Evolutionary conservation across 2,329 filamentous ascomycete species (phyloP).

Genomic region (Clarireedia paspali): DNA sequence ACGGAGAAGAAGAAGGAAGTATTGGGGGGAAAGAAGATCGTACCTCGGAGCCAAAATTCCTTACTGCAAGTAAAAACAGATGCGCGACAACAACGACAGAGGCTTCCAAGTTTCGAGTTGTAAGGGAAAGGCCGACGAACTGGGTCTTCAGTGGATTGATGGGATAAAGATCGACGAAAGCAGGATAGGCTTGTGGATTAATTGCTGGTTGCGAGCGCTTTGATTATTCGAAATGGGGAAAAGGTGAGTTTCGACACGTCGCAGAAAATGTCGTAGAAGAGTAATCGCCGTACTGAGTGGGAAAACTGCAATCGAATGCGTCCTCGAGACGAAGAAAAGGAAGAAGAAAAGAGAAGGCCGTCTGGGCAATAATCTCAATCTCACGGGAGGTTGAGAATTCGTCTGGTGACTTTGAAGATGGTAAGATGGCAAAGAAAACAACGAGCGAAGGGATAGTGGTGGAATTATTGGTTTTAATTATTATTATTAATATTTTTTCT

Average conservation of each 20-base stretch:
- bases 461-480: too few species aligned
- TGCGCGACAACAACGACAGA: not conserved
- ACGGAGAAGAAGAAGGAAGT: not conserved
- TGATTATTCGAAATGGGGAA: constrained; percentile 1
- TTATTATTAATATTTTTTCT: too few species aligned
- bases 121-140: constrained; percentile 16
- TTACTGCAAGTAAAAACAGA: not conserved
- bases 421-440: too few species aligned
- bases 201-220: constrained; percentile 9
- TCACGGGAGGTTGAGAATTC: too few species aligned
- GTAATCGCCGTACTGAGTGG: not conserved
- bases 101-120: not conserved
- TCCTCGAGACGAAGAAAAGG: constrained; percentile 15
- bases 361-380: too few species aligned
- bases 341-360: not conserved
- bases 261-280: constrained; percentile 1
- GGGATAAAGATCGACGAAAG: not conserved
- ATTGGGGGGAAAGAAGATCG: not conserved
- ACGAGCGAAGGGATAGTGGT: too few species aligned
- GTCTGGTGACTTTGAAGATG: too few species aligned
- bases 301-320: constrained; percentile 27
- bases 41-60: not conserved
- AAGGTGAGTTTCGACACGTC: constrained; percentile 5
- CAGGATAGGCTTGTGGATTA: not conserved
- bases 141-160: not conserved